Percentiles rank a stretch among this genome's conserved stretches.
Evolutionary conservation across 2,329 filamentous ascomycete genomes (phyloP).

Genomic region (Nothopassalora personata): DNA sequence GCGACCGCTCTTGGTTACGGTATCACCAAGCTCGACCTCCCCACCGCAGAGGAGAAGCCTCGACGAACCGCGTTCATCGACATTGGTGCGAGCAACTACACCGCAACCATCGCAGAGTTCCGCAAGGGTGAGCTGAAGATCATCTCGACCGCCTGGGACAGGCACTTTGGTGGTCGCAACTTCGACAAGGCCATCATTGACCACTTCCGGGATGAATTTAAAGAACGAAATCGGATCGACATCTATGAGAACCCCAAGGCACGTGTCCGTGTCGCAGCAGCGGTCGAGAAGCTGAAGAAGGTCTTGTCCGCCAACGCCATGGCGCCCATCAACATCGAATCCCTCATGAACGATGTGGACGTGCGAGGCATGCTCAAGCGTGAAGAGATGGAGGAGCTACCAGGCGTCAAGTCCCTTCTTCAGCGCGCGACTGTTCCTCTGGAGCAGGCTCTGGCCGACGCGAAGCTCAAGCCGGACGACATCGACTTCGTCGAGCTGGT

Average conservation of each 20-base stretch:
- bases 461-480: constrained; percentile 83
- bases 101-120: constrained; percentile 90
- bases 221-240: constrained; percentile 96
- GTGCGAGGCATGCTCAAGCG: constrained; percentile 84
- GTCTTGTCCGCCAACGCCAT: constrained; percentile 90
- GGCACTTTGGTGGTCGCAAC: constrained; percentile 94
- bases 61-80: constrained; percentile 87
- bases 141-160: constrained; percentile 86
- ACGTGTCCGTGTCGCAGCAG: constrained; percentile 75
- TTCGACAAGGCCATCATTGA: constrained; percentile 94
- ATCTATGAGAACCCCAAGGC: constrained; percentile 88
- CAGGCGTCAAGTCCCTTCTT: constrained; percentile 68
- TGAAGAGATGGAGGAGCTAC: constrained; percentile 84
- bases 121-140: constrained; percentile 93
- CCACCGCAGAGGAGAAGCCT: constrained; percentile 81
- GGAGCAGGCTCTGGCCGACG: constrained; percentile 89
- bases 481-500: constrained; percentile 92
- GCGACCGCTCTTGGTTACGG: constrained; percentile 93
- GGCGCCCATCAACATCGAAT: constrained; percentile 93
- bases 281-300: constrained; percentile 98
- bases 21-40: constrained; percentile 95
- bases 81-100: constrained; percentile 95
- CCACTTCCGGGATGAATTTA: constrained; percentile 92
- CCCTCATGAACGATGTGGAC: constrained; percentile 96
- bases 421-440: constrained; percentile 66